Conservation (phyloP, 2,329 filamentous ascomycete genomes). For the Pseudogymnoascus pannorum region DNA sequence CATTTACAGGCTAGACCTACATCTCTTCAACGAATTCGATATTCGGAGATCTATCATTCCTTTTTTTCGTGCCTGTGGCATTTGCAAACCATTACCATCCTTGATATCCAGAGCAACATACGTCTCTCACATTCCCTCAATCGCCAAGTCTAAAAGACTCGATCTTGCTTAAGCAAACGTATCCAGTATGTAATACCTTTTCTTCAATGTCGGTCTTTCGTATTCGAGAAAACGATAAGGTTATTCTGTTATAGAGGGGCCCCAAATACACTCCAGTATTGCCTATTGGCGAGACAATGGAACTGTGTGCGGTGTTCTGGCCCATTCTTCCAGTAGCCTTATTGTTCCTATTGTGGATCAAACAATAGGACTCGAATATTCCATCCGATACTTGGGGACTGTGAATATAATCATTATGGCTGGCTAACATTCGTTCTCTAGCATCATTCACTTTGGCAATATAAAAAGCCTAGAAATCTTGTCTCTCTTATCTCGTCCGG, state of each 20-base stretch:
- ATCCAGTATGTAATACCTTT: background rate
- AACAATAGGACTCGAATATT: slow-evolving; percentile 5
- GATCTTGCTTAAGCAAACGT: slow-evolving; percentile 5
- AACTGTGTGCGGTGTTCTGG: background rate
- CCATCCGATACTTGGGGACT: background rate
- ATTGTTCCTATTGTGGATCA: background rate
- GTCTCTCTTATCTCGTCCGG: slow-evolving; percentile 7
- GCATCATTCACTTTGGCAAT: slow-evolving; percentile 5
- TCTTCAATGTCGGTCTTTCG: background rate
- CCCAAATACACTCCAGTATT: background rate
- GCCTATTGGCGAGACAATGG: background rate
- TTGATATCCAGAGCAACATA: background rate
- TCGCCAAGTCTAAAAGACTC: slow-evolving; percentile 1
- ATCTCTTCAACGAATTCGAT: slow-evolving; percentile 9
- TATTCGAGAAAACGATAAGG: background rate
- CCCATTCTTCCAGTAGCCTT: background rate
- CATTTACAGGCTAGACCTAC: slow-evolving; percentile 9
- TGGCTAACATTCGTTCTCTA: background rate
- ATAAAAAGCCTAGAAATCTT: slow-evolving; percentile 9
- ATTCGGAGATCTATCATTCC: slow-evolving; percentile 9
- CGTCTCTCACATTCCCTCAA: slow-evolving; percentile 2
- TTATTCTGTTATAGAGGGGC: background rate
- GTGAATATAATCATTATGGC: background rate
- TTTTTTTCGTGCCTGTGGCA: slow-evolving; percentile 4
- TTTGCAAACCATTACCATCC: slow-evolving; percentile 5